Evolutionary conservation across 2,329 filamentous ascomycete species (phyloP).

Genomic region (Penicillium verrucosum): DNA sequence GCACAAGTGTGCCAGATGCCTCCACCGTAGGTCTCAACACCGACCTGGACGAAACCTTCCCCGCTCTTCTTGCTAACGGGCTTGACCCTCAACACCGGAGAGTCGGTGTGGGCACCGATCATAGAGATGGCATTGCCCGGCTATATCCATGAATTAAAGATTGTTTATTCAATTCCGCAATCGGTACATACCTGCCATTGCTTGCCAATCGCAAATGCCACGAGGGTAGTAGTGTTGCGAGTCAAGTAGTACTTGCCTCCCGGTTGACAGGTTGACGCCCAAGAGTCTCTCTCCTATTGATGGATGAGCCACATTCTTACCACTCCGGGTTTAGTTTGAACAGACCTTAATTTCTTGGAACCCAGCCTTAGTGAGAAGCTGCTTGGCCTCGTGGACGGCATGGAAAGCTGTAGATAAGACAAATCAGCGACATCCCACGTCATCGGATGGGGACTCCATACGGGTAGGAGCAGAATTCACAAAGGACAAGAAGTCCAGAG

Average conservation of each 20-base stretch:
- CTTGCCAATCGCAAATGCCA: conserved; percentile 86
- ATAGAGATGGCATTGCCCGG: conserved; percentile 87
- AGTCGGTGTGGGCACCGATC: conserved; percentile 95
- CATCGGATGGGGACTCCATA: conserved; percentile 45
- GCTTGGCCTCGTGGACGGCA: conserved; percentile 75
- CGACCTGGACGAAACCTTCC: conserved; percentile 87
- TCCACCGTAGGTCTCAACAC: conserved; percentile 94
- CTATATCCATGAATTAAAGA: conserved; percentile 23
- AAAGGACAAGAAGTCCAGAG: conserved; percentile 85
- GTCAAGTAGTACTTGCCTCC: conserved; percentile 97
- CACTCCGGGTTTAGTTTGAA: neutral
- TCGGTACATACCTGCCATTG: conserved; percentile 65
- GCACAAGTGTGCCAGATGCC: conserved; percentile 91
- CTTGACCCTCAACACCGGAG: conserved; percentile 86
- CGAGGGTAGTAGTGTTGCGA: conserved; percentile 85
- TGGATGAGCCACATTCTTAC: neutral
- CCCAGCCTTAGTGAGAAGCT: conserved; percentile 74
- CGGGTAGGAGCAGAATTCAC: conserved; percentile 92
- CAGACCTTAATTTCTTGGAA: conserved; percentile 75
- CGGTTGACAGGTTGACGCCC: conserved; percentile 73
- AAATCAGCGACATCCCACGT: conserved; percentile 5
- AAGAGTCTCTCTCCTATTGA: conserved; percentile 74
- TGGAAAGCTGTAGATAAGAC: conserved; percentile 70
- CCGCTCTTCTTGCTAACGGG: conserved; percentile 85
- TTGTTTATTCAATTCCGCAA: neutral